Conservation (phyloP, 83 land plant species). For the Diphasiastrum complanatum region DNA sequence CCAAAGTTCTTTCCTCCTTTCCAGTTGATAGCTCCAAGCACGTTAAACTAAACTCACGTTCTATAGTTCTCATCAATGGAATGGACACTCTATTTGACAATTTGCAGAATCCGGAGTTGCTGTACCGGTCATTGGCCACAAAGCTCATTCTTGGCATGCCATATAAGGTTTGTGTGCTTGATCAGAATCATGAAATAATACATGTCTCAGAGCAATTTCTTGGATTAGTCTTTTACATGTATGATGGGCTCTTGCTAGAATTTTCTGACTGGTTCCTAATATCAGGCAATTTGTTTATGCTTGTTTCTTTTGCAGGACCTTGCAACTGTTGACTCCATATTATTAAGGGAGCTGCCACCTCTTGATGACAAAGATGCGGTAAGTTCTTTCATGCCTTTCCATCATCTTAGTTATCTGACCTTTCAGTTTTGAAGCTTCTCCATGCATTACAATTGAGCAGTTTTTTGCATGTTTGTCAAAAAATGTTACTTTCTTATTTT, state of each 20-base stretch:
- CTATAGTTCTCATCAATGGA: neutral
- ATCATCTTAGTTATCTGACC: too few relatives aligned
- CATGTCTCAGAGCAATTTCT: neutral
- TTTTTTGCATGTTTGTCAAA: too few relatives aligned
- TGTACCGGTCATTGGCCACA: slow-evolving; percentile 85
- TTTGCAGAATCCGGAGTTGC: slow-evolving; percentile 66
- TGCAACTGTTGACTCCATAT: slow-evolving; percentile 90
- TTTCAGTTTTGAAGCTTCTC: neutral
- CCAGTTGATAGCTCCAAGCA: neutral
- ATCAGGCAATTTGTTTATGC: too few relatives aligned
- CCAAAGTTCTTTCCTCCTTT: too few relatives aligned
- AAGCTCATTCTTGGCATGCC: slow-evolving; percentile 98
- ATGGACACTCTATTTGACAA: neutral
- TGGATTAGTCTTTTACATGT: neutral
- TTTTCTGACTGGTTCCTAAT: neutral
- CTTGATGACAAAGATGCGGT: slow-evolving; percentile 70
- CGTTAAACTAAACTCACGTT: neutral
- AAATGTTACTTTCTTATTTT: too few relatives aligned
- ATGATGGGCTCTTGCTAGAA: neutral
- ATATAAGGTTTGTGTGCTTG: slow-evolving; percentile 56
- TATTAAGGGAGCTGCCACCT: slow-evolving; percentile 79
- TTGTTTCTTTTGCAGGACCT: slow-evolving; percentile 55
- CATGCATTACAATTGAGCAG: neutral
- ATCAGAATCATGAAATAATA: neutral
- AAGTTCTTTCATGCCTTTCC: slow-evolving; percentile 4